Conservation (phyloP, 805 yeast genomes). For the Metschnikowia dekortorum region DNA sequence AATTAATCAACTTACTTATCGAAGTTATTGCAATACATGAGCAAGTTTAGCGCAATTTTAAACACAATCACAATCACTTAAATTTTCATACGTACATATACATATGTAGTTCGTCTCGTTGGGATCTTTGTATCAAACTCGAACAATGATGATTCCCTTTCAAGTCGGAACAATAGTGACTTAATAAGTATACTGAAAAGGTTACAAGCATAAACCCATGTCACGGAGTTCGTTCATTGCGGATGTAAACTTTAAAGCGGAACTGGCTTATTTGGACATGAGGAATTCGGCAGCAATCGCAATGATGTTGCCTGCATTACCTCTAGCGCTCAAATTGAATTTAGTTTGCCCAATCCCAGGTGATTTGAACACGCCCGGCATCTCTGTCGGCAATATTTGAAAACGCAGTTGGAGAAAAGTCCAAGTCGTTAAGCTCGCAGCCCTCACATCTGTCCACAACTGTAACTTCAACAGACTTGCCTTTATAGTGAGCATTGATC, state of each 20-base stretch:
- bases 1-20: too few species aligned
- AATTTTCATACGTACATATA: too few species aligned
- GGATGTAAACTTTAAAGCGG: too few species aligned
- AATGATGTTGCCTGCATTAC: background rate
- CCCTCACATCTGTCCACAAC: conserved; percentile 58
- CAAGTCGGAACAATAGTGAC: too few species aligned
- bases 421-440: conserved; percentile 48
- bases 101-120: too few species aligned
- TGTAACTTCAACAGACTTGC: conserved; percentile 51
- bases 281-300: background rate
- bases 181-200: background rate
- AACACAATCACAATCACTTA: too few species aligned
- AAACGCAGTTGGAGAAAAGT: conserved; percentile 61
- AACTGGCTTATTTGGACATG: background rate
- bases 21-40: too few species aligned
- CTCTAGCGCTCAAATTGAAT: background rate
- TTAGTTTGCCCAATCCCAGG: conserved; percentile 40
- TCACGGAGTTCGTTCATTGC: too few species aligned
- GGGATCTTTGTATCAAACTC: too few species aligned
- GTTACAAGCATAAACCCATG: too few species aligned
- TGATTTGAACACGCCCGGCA: conserved; percentile 51
- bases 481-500: conserved; percentile 43
- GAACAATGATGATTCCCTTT: too few species aligned
- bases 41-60: too few species aligned
- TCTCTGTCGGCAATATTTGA: conserved; percentile 44